Evolutionary conservation across 2,329 filamentous ascomycete genomes (phyloP).

Genomic region (Hymenoscyphus infarciens): DNA sequence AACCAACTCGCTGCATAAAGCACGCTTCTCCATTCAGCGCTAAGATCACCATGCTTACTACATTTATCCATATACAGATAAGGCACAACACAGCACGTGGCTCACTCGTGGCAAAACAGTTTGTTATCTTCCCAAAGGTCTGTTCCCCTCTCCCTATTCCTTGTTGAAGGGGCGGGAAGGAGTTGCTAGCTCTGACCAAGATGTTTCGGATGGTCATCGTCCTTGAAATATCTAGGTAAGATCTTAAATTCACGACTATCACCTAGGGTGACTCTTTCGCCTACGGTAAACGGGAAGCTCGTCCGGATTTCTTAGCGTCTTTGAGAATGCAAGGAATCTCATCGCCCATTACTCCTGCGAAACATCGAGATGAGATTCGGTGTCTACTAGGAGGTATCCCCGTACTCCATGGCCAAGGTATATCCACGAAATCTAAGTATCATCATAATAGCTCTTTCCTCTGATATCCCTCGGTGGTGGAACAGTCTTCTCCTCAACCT

Average conservation of each 20-base stretch:
- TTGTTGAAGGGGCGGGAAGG: not conserved
- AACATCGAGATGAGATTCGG: not conserved
- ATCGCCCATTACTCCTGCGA: not conserved
- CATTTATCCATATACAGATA: not conserved
- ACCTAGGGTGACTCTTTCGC: not conserved
- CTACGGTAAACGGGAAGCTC: not conserved
- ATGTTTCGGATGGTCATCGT: not conserved
- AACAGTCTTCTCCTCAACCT: not conserved
- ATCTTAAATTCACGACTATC: not conserved
- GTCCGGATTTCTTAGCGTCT: not conserved
- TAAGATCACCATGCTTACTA: not conserved
- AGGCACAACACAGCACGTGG: not conserved
- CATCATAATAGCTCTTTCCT: conserved; percentile 8
- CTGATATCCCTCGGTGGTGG: not conserved
- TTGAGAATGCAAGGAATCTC: not conserved
- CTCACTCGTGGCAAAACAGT: not conserved
- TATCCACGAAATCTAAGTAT: conserved; percentile 1
- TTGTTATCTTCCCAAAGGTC: not conserved
- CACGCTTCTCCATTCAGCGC: not conserved
- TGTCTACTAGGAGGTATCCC: no score
- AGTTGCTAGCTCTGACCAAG: not conserved
- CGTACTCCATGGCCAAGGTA: not conserved
- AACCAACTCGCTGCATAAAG: not conserved
- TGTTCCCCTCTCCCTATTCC: not conserved
- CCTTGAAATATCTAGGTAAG: not conserved